These are phyloP conservation scores for Cyphellophora europaea DNA, from an alignment of 2,329 filamentous ascomycete genomes.

Conservation along the genomic window DNA sequence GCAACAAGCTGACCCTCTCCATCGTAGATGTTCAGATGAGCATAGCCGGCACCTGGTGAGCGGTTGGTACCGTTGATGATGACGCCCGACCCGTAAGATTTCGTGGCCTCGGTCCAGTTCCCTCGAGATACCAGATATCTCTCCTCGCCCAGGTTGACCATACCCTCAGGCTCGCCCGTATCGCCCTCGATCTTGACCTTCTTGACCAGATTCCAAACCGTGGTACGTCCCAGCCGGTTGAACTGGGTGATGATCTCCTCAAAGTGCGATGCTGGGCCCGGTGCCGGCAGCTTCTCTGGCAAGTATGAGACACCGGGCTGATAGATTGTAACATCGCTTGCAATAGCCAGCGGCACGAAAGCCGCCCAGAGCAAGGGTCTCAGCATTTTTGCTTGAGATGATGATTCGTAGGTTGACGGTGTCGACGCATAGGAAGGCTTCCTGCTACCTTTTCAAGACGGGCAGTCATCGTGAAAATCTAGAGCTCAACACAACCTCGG, in stretches of 20 bases:
- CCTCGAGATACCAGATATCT: constrained; percentile 38
- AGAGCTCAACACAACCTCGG: too few species aligned
- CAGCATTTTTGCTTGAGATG: too few species aligned
- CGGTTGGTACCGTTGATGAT: constrained; percentile 57
- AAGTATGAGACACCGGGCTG: constrained; percentile 19
- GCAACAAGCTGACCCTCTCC: constrained; percentile 32
- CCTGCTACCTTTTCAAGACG: too few species aligned
- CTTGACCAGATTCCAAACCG: constrained; percentile 33
- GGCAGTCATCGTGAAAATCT: too few species aligned
- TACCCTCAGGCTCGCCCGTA: constrained; percentile 41
- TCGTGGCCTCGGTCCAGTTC: constrained; percentile 32
- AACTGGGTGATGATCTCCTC: constrained; percentile 29
- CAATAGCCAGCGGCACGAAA: too few species aligned
- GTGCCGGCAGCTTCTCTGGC: constrained; percentile 16
- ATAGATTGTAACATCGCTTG: constrained; percentile 13
- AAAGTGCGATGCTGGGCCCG: constrained; percentile 17
- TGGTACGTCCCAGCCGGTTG: constrained; percentile 35
- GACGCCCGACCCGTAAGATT: constrained; percentile 35
- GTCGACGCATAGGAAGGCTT: too few species aligned
- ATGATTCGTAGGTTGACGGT: too few species aligned
- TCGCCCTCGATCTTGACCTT: constrained; percentile 36
- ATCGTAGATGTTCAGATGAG: constrained; percentile 37
- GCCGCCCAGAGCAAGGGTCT: too few species aligned
- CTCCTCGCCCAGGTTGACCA: constrained; percentile 33
- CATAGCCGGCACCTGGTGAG: constrained; percentile 34